These are phyloP conservation scores for Leccinum imitatum DNA, from an alignment of 768 basidiomycete genomes.

Conservation along the genomic window DNA sequence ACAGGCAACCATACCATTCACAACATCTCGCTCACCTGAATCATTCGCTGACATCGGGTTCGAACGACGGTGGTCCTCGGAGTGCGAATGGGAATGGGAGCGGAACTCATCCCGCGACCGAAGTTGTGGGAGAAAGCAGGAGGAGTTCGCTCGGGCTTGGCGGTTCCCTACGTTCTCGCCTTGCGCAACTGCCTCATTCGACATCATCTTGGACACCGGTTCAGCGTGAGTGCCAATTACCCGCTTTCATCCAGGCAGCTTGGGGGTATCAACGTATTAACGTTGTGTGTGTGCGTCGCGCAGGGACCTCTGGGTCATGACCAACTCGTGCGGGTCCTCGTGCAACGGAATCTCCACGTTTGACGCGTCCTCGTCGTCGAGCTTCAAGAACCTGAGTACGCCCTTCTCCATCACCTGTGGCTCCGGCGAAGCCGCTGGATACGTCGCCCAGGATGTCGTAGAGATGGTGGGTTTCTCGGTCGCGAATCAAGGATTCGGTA, in stretches of 20 bases:
- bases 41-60: neutral
- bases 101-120: slow-evolving; percentile 12
- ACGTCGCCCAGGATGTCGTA: slow-evolving; percentile 43
- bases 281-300: slow-evolving; percentile 11
- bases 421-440: slow-evolving; percentile 48
- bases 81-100: slow-evolving; percentile 3
- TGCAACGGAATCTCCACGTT: slow-evolving; percentile 33
- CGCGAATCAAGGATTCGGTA: slow-evolving; percentile 44
- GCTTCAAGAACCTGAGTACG: slow-evolving; percentile 36
- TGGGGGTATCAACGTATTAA: neutral
- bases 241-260: neutral
- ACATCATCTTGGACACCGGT: slow-evolving; percentile 55
- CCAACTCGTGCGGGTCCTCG: slow-evolving; percentile 29
- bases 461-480: slow-evolving; percentile 53
- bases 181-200: slow-evolving; percentile 42
- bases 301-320: slow-evolving; percentile 53
- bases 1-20: slow-evolving; percentile 12
- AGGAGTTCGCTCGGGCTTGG: slow-evolving; percentile 22
- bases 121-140: slow-evolving; percentile 16
- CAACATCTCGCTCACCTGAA: slow-evolving; percentile 7
- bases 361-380: slow-evolving; percentile 35
- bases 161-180: slow-evolving; percentile 25
- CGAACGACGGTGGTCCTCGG: slow-evolving; percentile 6
- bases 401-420: slow-evolving; percentile 49
- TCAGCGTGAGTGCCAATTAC: slow-evolving; percentile 30